These are phyloP conservation scores for Caloboletus firmus DNA, from an alignment of 1,284 basidiomycete genomes.

Conservation along the genomic window DNA sequence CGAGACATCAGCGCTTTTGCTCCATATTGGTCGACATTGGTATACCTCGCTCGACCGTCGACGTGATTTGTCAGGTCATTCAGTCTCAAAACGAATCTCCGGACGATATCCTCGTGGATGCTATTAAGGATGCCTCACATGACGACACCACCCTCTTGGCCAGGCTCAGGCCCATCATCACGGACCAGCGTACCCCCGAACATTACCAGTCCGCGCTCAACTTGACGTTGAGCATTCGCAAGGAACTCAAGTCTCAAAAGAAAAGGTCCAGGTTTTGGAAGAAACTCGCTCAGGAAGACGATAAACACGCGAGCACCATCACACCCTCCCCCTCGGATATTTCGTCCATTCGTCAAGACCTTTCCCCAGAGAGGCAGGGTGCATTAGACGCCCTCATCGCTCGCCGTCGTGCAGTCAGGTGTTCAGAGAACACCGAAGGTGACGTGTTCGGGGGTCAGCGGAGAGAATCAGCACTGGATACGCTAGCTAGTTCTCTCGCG, in stretches of 20 bases:
- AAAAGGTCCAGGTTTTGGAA: conserved; percentile 52
- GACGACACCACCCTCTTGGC: conserved; percentile 45
- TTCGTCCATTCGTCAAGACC: conserved; percentile 46
- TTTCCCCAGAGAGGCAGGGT: conserved; percentile 42
- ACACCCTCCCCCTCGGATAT: conserved; percentile 55
- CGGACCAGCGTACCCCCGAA: conserved; percentile 43
- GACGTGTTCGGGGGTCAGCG: conserved; percentile 28
- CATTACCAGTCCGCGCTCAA: conserved; percentile 52
- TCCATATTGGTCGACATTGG: conserved; percentile 35
- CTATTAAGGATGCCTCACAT: conserved; percentile 46
- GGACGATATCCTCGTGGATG: conserved; percentile 47
- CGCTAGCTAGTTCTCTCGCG: conserved; percentile 23
- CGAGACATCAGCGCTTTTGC: conserved; percentile 29
- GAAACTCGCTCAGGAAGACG: conserved; percentile 39
- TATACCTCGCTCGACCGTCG: conserved; percentile 27
- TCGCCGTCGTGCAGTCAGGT: conserved; percentile 22
- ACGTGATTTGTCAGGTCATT: conserved; percentile 23
- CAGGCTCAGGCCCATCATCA: conserved; percentile 43
- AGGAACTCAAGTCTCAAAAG: conserved; percentile 42
- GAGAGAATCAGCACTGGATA: conserved; percentile 21
- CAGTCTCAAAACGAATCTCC: conserved; percentile 30
- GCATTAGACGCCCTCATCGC: conserved; percentile 39
- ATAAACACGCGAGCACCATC: conserved; percentile 35
- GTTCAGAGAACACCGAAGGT: conserved; percentile 11
- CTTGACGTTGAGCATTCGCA: conserved; percentile 45